Conservation (phyloP, 805 yeast genomes). For the Ogataea ramenticola region DNA sequence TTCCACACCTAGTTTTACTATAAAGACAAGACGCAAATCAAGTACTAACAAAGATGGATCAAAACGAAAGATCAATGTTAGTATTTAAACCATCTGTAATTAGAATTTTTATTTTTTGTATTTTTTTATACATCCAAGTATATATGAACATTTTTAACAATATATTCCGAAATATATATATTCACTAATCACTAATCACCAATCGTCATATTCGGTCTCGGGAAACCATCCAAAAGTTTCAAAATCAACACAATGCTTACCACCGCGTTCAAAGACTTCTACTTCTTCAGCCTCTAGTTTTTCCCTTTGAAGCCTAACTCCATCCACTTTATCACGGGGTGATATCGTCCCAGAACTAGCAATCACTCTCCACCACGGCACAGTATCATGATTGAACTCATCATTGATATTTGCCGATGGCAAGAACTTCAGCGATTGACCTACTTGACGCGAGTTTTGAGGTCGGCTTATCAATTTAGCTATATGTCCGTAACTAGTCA, state of each 20-base stretch:
- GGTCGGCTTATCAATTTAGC: conserved; percentile 60
- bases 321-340: conserved; percentile 34
- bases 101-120: neutral
- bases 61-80: neutral
- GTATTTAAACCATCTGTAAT: neutral
- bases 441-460: conserved; percentile 66
- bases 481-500: conserved; percentile 69
- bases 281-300: conserved; percentile 42
- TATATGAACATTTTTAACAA: no score
- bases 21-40: neutral
- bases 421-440: conserved; percentile 56
- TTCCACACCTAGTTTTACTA: neutral
- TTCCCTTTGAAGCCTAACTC: conserved; percentile 40
- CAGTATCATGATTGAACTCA: conserved; percentile 26
- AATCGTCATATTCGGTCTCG: conserved; percentile 27
- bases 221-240: conserved; percentile 67
- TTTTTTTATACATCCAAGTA: no score
- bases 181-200: neutral
- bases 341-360: conserved; percentile 59
- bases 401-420: conserved; percentile 17
- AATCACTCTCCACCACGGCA: conserved; percentile 83
- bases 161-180: no score
- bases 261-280: conserved; percentile 24
- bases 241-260: conserved; percentile 33
- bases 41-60: conserved; percentile 1